phyloP scores from a whole-genome alignment of 768 basidiomycete species.

The Cystobasidium ongulense region DNA sequence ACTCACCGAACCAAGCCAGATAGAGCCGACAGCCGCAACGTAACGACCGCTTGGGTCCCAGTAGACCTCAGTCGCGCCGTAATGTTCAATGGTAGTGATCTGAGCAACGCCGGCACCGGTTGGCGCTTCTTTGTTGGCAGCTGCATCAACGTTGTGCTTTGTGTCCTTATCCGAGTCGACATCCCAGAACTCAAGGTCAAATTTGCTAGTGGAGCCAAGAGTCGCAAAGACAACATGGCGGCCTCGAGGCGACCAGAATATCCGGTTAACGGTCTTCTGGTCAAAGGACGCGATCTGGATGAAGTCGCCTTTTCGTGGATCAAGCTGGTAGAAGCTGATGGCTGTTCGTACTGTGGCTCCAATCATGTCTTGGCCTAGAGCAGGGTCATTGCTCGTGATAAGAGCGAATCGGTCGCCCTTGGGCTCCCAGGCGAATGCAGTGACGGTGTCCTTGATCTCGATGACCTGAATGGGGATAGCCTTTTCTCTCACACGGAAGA shows the following conservation, averaged over 20 bases:
- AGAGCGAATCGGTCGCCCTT: conserved; percentile 92
- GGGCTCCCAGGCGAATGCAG: conserved; percentile 99
- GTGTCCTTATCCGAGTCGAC: conserved; percentile 73
- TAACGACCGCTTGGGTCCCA: conserved; percentile 97
- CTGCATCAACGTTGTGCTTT: conserved; percentile 47
- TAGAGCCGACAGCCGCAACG: conserved; percentile 82
- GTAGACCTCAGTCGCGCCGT: conserved; percentile 92
- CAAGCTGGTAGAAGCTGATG: conserved; percentile 90
- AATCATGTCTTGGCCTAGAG: conserved; percentile 76
- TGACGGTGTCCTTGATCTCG: conserved; percentile 91
- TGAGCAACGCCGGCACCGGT: conserved; percentile 69
- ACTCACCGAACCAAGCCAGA: conserved; percentile 86
- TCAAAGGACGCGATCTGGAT: conserved; percentile 63
- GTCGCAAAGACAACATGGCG: conserved; percentile 93
- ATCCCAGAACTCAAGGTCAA: conserved; percentile 98
- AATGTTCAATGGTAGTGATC: conserved; percentile 81
- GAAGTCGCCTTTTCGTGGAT: conserved; percentile 86
- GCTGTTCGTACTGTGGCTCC: conserved; percentile 94
- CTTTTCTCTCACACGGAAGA: conserved; percentile 94
- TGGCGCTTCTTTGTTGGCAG: conserved; percentile 59
- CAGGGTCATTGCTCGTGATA: conserved; percentile 86
- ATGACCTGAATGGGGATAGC: conserved; percentile 95
- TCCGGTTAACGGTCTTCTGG: conserved; percentile 77
- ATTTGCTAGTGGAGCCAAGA: conserved; percentile 87
- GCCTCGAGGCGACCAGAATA: conserved; percentile 93